Evolutionary conservation across 202 grass and related monocot species (phyloP), one percentile per base, ranked within the genome.

Genomic region (Brachypodium distachyon): DNA sequence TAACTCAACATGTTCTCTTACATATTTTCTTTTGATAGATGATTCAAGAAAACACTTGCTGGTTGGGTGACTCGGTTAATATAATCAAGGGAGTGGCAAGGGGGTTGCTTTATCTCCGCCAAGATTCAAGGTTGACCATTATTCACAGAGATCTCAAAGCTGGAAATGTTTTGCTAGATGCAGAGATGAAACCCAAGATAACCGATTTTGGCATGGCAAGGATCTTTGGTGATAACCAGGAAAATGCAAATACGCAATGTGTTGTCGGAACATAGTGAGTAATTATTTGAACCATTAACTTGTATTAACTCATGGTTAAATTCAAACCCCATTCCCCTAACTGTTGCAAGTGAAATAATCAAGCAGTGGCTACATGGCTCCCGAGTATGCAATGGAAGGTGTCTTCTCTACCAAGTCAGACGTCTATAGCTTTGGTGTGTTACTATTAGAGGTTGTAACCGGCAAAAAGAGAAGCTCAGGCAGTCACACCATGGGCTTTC

Each of bases 121-220:
- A 87, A 56, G 88, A 91, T 53, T 91, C 83, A 42, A 82, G 60
- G 7, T 7, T 89, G 38, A 89, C 61, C 2, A 77, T 95, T 43
- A 59, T 91, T 27, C 92, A 94, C 17, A 77, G 87, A 11, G 91
- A 94, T 56, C 82, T 94, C 32, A 94, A 94, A 82, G 36, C 88
- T 12, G 41, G 76, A 17, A 94, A 94, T 37, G 68, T 91, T 69
- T 74, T 94, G 60, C 52, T 94, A 6, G 88, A 91, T 62, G 34
- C 47, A 38, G 64, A 57, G 2, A 83, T 94, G 88, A 73, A 56
- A 32, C 76, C 85, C 0, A 94, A 94, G 65, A 91, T 94, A 55
- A 79, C 83, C 0, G 82, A 88, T 51, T 94, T 94, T 44, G 88
- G 85, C 26, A 84, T 94, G 79, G 82, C 85, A 14, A 86, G 87